Evolutionary conservation across 306 rosid species (phyloP).

Genomic region (Trifolium pratense): DNA sequence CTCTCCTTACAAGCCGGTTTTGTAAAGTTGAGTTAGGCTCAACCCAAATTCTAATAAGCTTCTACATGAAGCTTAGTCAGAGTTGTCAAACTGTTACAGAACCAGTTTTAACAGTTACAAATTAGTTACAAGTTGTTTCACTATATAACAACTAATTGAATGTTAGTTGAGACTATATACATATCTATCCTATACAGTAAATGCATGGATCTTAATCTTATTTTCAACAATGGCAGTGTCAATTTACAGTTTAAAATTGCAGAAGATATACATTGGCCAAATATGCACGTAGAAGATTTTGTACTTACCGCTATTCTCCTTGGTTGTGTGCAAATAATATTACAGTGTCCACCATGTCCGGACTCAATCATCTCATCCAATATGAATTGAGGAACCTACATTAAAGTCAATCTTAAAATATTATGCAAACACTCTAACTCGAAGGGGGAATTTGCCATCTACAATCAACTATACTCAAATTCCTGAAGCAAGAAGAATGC

Average conservation of each 20-base stretch:
- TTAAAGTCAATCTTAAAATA: constrained; percentile 35
- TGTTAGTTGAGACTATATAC: not conserved
- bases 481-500: constrained; percentile 30
- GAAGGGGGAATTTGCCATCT: constrained; percentile 22
- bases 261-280: constrained; percentile 29
- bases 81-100: too few species aligned
- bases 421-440: constrained; percentile 6
- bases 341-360: constrained; percentile 76
- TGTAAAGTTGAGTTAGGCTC: not conserved
- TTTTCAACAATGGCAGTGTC: not conserved
- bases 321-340: constrained; percentile 94
- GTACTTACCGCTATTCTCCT: constrained; percentile 91
- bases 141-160: too few species aligned
- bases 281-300: constrained; percentile 38
- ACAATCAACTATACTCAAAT: constrained; percentile 21
- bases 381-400: constrained; percentile 92
- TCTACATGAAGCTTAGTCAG: too few species aligned
- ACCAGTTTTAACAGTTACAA: too few species aligned
- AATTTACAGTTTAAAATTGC: constrained; percentile 20
- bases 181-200: not conserved
- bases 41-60: not conserved
- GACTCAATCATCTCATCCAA: constrained; percentile 92
- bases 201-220: not conserved
- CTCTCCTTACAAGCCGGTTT: not conserved
- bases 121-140: too few species aligned